phyloP scores from a whole-genome alignment of 208 protist species.

The Trypanosoma mega region DNA sequence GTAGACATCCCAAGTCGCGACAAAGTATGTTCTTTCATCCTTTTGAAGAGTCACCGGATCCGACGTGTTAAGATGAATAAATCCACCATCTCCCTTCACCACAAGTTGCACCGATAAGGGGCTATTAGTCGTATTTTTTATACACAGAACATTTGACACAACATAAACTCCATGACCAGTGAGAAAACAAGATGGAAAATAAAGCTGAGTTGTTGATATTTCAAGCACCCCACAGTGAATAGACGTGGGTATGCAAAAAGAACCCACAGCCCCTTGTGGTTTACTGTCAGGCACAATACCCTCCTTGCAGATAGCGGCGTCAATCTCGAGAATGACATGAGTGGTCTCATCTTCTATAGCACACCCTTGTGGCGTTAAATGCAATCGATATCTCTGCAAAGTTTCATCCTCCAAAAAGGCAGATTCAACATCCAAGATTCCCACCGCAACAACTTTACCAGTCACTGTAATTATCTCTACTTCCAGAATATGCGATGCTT shows the following conservation, averaged over 20 bases:
- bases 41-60: not conserved
- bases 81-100: conserved; percentile 19
- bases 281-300: not conserved
- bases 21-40: conserved; percentile 30
- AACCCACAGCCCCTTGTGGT: too few species aligned
- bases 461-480: conserved; percentile 3
- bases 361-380: not conserved
- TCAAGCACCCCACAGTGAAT: conserved; percentile 10
- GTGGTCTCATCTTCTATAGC: conserved; percentile 23
- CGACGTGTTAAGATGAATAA: conserved; percentile 13
- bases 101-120: conserved; percentile 42
- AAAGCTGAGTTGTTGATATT: conserved; percentile 48
- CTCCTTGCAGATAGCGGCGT: not conserved
- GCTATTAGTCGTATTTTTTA: conserved; percentile 45
- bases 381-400: conserved; percentile 1
- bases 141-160: conserved; percentile 63
- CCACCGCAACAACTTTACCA: not conserved
- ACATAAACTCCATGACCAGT: conserved; percentile 46
- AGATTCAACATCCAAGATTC: not conserved
- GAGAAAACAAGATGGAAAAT: conserved; percentile 55
- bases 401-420: conserved; percentile 5
- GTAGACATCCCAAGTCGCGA: conserved; percentile 53
- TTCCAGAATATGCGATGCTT: not conserved
- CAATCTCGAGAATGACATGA: conserved; percentile 41
- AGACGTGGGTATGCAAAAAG: conserved; percentile 18